Evolutionary conservation across 2,329 filamentous ascomycete genomes (phyloP).

Genomic region (Diplodia intermedia): DNA sequence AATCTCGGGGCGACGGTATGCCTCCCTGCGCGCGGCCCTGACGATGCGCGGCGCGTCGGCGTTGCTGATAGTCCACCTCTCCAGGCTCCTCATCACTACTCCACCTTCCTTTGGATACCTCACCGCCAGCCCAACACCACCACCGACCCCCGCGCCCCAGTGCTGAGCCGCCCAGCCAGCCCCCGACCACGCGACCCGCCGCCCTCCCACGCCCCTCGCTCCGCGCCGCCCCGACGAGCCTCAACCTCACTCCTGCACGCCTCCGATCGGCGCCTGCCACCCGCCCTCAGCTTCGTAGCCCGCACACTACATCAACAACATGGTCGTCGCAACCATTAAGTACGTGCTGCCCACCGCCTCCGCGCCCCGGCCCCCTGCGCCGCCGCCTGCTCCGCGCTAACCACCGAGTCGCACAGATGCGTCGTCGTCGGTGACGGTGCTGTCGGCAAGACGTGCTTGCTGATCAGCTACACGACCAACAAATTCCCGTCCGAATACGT

Average conservation of each 20-base stretch:
- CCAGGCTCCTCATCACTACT: slow-evolving; percentile 41
- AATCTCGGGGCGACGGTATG: slow-evolving; percentile 44
- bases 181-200: slow-evolving; percentile 31
- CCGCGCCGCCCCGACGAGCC: slow-evolving; percentile 19
- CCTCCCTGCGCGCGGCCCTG: slow-evolving; percentile 35
- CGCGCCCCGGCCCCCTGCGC: not conserved
- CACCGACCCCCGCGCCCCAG: slow-evolving; percentile 2
- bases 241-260: slow-evolving; percentile 33
- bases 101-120: slow-evolving; percentile 49
- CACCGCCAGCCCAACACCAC: slow-evolving; percentile 19
- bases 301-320: slow-evolving; percentile 37
- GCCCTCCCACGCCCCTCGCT: slow-evolving; percentile 36
- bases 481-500: slow-evolving; percentile 99
- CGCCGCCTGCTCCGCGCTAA: slow-evolving; percentile 21
- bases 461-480: slow-evolving; percentile 99
- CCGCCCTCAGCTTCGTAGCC: slow-evolving; percentile 18
- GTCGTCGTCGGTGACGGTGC: slow-evolving; percentile 99
- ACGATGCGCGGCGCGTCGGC: slow-evolving; percentile 34
- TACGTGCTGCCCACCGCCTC: slow-evolving; percentile 37
- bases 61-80: slow-evolving; percentile 40
- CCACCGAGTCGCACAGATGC: slow-evolving; percentile 66
- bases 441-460: slow-evolving; percentile 97
- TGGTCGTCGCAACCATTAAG: slow-evolving; percentile 54
- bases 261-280: slow-evolving; percentile 34
- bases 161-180: slow-evolving; percentile 15